Conservation (phyloP, 805 yeast species). For the Yamadazyma kitorensis region DNA sequence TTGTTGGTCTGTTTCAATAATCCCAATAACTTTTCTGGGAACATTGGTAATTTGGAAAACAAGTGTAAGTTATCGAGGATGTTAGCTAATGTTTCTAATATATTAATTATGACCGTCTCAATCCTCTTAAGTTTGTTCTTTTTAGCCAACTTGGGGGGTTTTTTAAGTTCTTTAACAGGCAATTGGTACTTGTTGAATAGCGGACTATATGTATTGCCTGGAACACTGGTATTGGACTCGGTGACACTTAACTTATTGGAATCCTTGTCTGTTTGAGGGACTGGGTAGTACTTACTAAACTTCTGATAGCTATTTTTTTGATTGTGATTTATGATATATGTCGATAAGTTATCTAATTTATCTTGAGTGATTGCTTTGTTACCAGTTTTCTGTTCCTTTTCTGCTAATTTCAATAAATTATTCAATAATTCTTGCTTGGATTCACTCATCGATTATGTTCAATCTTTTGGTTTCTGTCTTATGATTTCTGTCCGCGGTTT, state of each 20-base stretch:
- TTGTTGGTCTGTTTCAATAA: slow-evolving; percentile 41
- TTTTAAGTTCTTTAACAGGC: slow-evolving; percentile 9
- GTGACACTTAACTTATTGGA: no score
- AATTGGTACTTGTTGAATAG: slow-evolving; percentile 30
- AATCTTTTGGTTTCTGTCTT: background rate
- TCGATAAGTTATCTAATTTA: slow-evolving; percentile 29
- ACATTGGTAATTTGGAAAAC: slow-evolving; percentile 41
- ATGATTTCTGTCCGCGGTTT: slow-evolving; percentile 3
- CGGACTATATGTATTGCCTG: slow-evolving; percentile 27
- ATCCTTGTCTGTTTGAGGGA: slow-evolving; percentile 16
- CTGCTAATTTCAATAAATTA: slow-evolving; percentile 28
- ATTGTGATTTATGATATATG: slow-evolving; percentile 21
- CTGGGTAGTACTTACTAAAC: slow-evolving; percentile 13
- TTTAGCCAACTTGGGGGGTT: slow-evolving; percentile 5
- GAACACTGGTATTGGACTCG: background rate
- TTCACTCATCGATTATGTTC: slow-evolving; percentile 7
- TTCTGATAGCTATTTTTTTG: slow-evolving; percentile 5
- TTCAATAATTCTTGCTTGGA: slow-evolving; percentile 25
- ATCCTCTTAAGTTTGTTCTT: slow-evolving; percentile 28
- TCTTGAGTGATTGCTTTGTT: slow-evolving; percentile 36
- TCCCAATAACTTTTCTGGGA: slow-evolving; percentile 30
- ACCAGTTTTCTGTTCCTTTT: slow-evolving; percentile 36
- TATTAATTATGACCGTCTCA: slow-evolving; percentile 26
- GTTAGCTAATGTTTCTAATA: slow-evolving; percentile 36
- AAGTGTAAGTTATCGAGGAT: slow-evolving; percentile 41